phyloP scores from a whole-genome alignment of 768 basidiomycete species.

The Termitomyces sp. region DNA sequence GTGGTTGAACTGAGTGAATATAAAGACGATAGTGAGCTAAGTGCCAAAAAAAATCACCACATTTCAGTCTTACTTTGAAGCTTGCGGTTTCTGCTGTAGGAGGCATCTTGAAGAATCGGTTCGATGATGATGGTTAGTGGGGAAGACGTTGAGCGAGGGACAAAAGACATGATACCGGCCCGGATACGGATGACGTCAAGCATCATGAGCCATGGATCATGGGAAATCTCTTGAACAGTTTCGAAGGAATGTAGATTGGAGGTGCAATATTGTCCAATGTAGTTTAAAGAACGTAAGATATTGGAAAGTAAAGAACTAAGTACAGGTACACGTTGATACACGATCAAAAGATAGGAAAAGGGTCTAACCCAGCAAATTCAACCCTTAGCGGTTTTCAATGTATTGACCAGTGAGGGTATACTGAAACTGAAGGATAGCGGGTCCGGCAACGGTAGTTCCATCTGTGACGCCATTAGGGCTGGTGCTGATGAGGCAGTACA shows the following conservation, averaged over 20 bases:
- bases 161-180: neutral
- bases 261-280: neutral
- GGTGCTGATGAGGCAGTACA: slow-evolving; percentile 7
- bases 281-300: too few relatives aligned
- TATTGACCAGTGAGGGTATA: slow-evolving; percentile 1
- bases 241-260: neutral
- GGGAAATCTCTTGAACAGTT: neutral
- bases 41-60: neutral
- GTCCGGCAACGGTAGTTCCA: slow-evolving; percentile 9
- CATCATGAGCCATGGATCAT: too few relatives aligned
- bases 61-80: slow-evolving; percentile 25
- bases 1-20: slow-evolving; percentile 60
- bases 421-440: slow-evolving; percentile 9
- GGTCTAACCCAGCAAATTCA: neutral
- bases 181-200: slow-evolving; percentile 1
- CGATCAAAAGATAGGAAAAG: neutral
- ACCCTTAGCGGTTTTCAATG: neutral
- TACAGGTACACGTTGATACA: neutral
- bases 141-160: neutral
- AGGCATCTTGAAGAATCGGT: slow-evolving; percentile 41
- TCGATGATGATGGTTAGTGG: slow-evolving; percentile 12
- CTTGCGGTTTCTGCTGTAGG: slow-evolving; percentile 58
- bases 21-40: neutral
- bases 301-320: too few relatives aligned
- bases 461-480: slow-evolving; percentile 7